Evolutionary conservation across 306 rosid genomes (phyloP).

Genomic region (Rosa multiflora): DNA sequence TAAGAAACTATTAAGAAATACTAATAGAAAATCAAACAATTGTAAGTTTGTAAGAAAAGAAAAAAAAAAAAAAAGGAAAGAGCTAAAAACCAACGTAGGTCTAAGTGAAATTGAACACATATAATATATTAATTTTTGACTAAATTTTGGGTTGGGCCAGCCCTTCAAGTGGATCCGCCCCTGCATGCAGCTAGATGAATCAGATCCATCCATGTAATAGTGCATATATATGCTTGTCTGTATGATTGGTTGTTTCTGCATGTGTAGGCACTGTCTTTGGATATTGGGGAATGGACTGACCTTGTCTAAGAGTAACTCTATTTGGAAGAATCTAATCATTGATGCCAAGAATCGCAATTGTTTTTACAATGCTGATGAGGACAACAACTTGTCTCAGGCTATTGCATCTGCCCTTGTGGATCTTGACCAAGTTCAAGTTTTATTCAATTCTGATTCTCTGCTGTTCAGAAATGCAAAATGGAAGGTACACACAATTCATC

Average conservation of each 20-base stretch:
- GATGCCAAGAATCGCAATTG: constrained; percentile 38
- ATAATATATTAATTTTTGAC: too few species aligned
- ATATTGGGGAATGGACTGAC: constrained; percentile 38
- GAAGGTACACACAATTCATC: neutral
- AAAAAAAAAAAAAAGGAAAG: too few species aligned
- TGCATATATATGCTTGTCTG: neutral
- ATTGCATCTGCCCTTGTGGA: constrained; percentile 18
- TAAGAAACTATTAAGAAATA: too few species aligned
- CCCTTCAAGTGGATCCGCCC: too few species aligned
- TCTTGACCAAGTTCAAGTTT: neutral
- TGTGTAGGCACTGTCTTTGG: constrained; percentile 40
- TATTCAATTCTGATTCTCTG: neutral
- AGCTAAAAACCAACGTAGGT: too few species aligned
- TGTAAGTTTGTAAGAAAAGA: too few species aligned
- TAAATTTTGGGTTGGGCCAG: too few species aligned
- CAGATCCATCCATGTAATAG: neutral
- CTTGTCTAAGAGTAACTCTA: constrained; percentile 18
- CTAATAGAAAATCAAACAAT: too few species aligned
- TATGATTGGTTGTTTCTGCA: neutral
- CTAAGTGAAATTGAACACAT: too few species aligned
- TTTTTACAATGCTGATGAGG: constrained; percentile 30
- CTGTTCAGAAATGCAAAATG: neutral
- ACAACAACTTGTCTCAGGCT: constrained; percentile 24
- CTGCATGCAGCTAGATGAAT: neutral
- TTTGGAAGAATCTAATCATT: constrained; percentile 36